Base-by-base conservation (phyloP, 2,329 filamentous ascomycete species). In the Shiraia bambusicola region DNA sequence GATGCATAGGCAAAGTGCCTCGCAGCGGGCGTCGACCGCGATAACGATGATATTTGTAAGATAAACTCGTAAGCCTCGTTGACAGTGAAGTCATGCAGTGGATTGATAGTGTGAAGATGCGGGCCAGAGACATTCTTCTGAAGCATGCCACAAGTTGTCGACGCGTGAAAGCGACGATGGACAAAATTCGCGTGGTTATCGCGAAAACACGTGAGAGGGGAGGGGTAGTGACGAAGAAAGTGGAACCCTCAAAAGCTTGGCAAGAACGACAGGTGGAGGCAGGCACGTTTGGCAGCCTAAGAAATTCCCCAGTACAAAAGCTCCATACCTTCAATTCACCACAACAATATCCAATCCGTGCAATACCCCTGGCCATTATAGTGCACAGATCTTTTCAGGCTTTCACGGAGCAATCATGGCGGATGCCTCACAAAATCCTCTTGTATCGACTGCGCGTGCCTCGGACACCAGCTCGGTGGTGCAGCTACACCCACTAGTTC, bases 401-500 rank as follows among this genome's bases (percentile, higher is more conserved):
- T 25, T 12, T 10, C 14, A 31, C 26, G 17, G 3, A 24, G 11
- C 45, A 47, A 65, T 37, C 13, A 72, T 72, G 70, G 65, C 63
- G 29, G 59, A 54, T 15, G 46, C 52, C n/a, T 45, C 59, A 22
- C 40, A 47, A 9, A 75, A 75, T 41, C 69, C 71, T 16, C 70
- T 76, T 16, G 52, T 76, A 33, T 71, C 72, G 12, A 70, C 58
- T 30, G 63, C 64, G 33, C 70, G 69, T 47, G 66, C 64, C 61
- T 82, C 81, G 29, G 88, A 93, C 69, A 85, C 84, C 14, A 82
- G 83, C 36, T 81, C 94, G 31, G 85, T 89, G 52, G 82, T 90
- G 41, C 83, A 90, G 57, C 82, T 98, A 13, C 93, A 98, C 63
- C 93, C 93, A 17, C 84, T 98, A 34, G 91, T 95, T 37, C 86